phyloP scores from a whole-genome alignment of 306 rosid genomes.

The Lathyrus oleraceus region DNA sequence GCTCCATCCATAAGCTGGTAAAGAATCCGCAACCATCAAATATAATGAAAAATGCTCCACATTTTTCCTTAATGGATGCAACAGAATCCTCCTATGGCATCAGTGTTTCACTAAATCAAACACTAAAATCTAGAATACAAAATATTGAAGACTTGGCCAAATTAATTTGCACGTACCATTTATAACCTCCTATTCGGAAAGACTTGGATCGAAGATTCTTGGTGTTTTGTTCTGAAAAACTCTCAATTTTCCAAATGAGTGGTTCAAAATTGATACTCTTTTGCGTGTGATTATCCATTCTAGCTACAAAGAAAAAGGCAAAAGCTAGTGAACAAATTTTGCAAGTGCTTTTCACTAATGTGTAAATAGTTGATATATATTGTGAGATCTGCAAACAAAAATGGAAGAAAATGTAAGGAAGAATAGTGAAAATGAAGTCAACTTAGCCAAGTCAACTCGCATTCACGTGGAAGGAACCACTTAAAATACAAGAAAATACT shows the following conservation, averaged over 20 bases:
- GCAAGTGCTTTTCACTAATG: not conserved
- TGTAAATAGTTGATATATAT: not conserved
- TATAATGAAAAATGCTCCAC: conserved; percentile 39
- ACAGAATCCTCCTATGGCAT: conserved; percentile 19
- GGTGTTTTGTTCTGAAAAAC: conserved; percentile 22
- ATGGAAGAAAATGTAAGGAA: not conserved
- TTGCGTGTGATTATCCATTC: not conserved
- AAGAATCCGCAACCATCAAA: conserved; percentile 41
- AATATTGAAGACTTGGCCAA: not conserved
- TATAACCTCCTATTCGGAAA: conserved; percentile 27
- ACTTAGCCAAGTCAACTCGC: not conserved
- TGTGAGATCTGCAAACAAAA: not conserved
- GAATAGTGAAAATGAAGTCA: not conserved
- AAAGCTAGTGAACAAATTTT: not conserved
- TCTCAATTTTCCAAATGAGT: conserved; percentile 39
- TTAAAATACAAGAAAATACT: not conserved
- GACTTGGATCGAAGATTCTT: conserved; percentile 33
- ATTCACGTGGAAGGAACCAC: not conserved
- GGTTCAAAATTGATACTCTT: conserved; percentile 25
- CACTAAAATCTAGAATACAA: too few species aligned
- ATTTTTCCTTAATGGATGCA: conserved; percentile 33
- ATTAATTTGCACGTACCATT: conserved; percentile 32
- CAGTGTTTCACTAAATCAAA: too few species aligned
- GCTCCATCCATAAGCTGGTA: conserved; percentile 43
- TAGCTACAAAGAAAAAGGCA: not conserved